phyloP scores from a whole-genome alignment of 208 protist genomes.

The Wallacemonas sp. region DNA sequence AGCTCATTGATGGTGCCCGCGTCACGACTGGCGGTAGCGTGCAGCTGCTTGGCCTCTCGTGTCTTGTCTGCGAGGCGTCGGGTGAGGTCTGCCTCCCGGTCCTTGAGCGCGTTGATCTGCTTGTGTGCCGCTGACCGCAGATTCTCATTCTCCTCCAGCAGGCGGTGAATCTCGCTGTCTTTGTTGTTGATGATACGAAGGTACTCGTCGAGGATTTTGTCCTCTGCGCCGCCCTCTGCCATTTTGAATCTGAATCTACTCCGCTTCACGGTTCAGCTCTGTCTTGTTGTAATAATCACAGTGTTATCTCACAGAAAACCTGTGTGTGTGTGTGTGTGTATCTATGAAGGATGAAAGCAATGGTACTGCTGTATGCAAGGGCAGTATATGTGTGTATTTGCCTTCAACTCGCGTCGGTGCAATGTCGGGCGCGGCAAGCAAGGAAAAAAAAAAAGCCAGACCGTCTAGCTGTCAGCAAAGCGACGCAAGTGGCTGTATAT shows the following conservation, averaged over 20 bases:
- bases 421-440: too few species aligned
- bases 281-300: too few species aligned
- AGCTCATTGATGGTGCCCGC: slow-evolving; percentile 42
- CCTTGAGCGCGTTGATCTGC: neutral
- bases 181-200: slow-evolving; percentile 87
- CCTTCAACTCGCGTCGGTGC: too few species aligned
- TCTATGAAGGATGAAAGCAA: too few species aligned
- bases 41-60: slow-evolving; percentile 23
- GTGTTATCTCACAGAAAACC: too few species aligned
- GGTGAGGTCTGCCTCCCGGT: slow-evolving; percentile 1
- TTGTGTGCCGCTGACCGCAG: slow-evolving; percentile 24
- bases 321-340: slow-evolving; percentile 13
- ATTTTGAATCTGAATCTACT: too few species aligned
- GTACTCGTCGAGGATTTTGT: slow-evolving; percentile 86
- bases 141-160: slow-evolving; percentile 55
- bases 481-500: neutral
- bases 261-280: too few species aligned
- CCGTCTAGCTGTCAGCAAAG: too few species aligned
- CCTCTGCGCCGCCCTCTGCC: slow-evolving; percentile 17
- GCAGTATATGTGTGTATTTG: too few species aligned
- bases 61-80: slow-evolving; percentile 21
- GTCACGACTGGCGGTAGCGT: slow-evolving; percentile 22
- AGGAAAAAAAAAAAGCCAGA: too few species aligned
- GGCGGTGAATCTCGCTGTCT: slow-evolving; percentile 68
- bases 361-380: too few species aligned